Conservation (phyloP, 306 rosid species). For the Mimosa bimucronata region DNA sequence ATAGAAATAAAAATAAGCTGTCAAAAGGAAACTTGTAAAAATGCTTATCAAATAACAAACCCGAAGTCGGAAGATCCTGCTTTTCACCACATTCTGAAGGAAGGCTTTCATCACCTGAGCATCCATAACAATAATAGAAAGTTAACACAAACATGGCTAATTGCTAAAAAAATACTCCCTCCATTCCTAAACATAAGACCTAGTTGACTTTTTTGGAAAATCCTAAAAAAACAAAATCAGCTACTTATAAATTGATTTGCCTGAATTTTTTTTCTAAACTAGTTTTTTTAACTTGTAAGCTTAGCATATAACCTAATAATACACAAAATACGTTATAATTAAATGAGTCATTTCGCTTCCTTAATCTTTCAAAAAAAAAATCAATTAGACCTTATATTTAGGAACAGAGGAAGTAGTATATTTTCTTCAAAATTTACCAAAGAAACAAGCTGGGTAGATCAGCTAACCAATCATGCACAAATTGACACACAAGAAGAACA, state of each 20-base stretch:
- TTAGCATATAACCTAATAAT: too few relatives aligned
- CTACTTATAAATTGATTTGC: too few relatives aligned
- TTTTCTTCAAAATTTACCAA: conserved; percentile 7
- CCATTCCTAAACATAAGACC: too few relatives aligned
- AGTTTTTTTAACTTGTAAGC: too few relatives aligned
- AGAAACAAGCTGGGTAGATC: conserved; percentile 17
- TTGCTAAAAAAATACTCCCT: background rate
- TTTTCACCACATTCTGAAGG: conserved; percentile 56
- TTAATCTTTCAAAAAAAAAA: too few relatives aligned
- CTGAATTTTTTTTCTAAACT: too few relatives aligned
- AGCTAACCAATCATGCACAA: conserved; percentile 16
- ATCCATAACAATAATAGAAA: conserved; percentile 28
- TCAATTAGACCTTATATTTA: too few relatives aligned
- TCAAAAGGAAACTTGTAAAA: conserved; percentile 7
- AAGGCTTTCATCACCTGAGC: conserved; percentile 67
- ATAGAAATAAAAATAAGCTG: conserved; percentile 4
- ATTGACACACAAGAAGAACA: conserved; percentile 13
- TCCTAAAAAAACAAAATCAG: too few relatives aligned
- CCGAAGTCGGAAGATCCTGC: conserved; percentile 47
- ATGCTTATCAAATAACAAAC: conserved; percentile 51
- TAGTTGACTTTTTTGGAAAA: too few relatives aligned
- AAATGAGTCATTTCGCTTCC: too few relatives aligned
- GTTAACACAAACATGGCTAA: conserved; percentile 23
- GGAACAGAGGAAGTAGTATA: too few relatives aligned
- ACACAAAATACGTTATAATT: too few relatives aligned